phyloP scores from a whole-genome alignment of 2,329 filamentous ascomycete genomes.

The Colletotrichum lentis region DNA sequence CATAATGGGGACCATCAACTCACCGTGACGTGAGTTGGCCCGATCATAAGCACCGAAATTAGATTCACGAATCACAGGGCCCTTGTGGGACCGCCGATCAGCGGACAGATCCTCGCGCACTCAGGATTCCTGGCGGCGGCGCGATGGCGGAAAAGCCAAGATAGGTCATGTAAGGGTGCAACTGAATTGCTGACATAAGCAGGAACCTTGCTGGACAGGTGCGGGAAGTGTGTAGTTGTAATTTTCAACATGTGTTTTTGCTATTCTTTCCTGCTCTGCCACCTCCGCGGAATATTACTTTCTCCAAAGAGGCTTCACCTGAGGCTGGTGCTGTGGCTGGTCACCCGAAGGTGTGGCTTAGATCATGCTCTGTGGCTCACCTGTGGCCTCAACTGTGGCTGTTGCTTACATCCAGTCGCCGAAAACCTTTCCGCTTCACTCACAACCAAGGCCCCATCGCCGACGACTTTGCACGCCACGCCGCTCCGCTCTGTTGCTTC shows the following conservation, averaged over 20 bases:
- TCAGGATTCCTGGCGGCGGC: conserved; percentile 53
- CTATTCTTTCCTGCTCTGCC: too few relatives aligned
- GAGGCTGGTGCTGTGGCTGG: not conserved
- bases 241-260: too few relatives aligned
- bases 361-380: not conserved
- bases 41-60: too few relatives aligned
- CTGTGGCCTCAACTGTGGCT: too few relatives aligned
- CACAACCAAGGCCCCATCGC: not conserved
- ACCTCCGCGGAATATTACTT: not conserved
- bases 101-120: conserved; percentile 49
- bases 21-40: conserved; percentile 54
- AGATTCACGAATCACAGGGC: too few relatives aligned
- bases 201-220: too few relatives aligned
- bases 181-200: conserved; percentile 22
- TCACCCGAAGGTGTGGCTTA: not conserved
- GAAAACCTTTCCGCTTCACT: conserved; percentile 12
- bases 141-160: too few relatives aligned
- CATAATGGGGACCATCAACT: conserved; percentile 52
- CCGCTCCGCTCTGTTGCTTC: not conserved
- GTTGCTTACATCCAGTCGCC: not conserved
- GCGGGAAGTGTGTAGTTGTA: too few relatives aligned
- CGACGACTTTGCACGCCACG: not conserved
- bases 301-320: too few relatives aligned
- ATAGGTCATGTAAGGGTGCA: conserved; percentile 49
- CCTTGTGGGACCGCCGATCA: conserved; percentile 53